A percentile compares a stretch with the other conserved stretches of the same genome.
phyloP scores from a whole-genome alignment of 345 rosid genomes.

The Angophora floribunda region DNA sequence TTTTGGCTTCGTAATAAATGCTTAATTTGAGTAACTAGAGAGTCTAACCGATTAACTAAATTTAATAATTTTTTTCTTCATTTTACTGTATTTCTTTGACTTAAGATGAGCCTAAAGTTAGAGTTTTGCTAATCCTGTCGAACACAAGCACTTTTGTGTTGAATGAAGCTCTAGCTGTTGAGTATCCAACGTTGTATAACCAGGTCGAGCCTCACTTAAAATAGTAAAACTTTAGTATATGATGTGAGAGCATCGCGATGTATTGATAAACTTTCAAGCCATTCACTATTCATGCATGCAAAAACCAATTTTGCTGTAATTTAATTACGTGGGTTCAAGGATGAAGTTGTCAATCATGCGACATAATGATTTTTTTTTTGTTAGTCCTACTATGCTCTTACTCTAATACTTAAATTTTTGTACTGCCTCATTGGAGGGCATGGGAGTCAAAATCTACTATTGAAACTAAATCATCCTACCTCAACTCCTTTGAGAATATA shows the following conservation, averaged over 20 bases:
- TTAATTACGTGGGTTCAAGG: rapidly evolving
- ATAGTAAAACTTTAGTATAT: neutral
- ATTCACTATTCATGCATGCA: neutral
- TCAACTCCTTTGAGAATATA: too few relatives aligned
- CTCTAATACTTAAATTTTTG: too few relatives aligned
- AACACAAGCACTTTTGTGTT: neutral
- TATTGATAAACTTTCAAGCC: neutral
- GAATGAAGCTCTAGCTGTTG: neutral
- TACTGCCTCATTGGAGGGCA: too few relatives aligned
- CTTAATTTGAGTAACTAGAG: neutral
- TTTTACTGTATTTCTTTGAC: neutral
- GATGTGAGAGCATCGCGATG: neutral
- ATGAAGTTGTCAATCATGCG: neutral
- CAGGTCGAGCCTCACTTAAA: neutral
- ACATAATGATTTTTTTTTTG: too few relatives aligned
- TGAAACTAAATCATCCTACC: too few relatives aligned
- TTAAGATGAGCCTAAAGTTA: neutral
- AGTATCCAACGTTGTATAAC: too few relatives aligned
- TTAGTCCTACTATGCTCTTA: too few relatives aligned
- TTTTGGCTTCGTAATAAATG: neutral
- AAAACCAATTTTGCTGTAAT: neutral
- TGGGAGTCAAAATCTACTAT: too few relatives aligned
- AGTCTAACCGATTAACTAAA: neutral
- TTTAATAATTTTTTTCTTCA: neutral
- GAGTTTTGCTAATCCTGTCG: too few relatives aligned